Evolutionary conservation across 257 asterid species (phyloP).

Genomic region (Solanum virginianum): DNA sequence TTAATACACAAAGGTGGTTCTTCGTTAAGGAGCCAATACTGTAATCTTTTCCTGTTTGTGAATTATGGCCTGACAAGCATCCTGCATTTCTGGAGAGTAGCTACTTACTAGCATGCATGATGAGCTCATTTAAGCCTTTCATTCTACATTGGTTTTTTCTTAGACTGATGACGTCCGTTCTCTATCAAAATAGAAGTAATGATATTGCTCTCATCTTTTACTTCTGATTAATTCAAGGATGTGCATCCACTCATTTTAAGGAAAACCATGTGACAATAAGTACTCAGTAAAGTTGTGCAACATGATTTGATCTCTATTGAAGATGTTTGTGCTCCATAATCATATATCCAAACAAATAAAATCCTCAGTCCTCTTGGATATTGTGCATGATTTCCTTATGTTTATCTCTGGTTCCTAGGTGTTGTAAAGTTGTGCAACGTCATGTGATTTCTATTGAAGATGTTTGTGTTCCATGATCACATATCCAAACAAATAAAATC

Average conservation of each 20-base stretch:
- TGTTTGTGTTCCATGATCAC: no score
- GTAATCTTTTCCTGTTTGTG: neutral
- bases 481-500: no score
- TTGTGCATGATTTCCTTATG: no score
- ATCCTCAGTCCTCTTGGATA: no score
- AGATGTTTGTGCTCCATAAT: neutral
- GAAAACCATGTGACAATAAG: neutral
- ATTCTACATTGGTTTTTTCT: neutral
- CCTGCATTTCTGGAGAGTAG: neutral
- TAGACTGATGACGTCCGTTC: neutral
- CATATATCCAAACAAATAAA: no score
- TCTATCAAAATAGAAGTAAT: neutral
- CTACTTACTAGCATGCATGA: neutral
- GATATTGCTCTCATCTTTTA: neutral
- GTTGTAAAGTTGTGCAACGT: no score
- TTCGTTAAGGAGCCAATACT: neutral
- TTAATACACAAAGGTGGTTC: neutral
- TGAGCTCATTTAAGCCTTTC: neutral
- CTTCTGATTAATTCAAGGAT: neutral
- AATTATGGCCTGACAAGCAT: neutral
- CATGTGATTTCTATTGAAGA: no score
- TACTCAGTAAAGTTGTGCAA: neutral
- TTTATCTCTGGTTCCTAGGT: no score
- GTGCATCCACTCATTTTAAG: neutral
- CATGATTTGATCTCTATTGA: neutral